Evolutionary conservation across 768 basidiomycete genomes (phyloP).

Genomic region (Suillus paluster): DNA sequence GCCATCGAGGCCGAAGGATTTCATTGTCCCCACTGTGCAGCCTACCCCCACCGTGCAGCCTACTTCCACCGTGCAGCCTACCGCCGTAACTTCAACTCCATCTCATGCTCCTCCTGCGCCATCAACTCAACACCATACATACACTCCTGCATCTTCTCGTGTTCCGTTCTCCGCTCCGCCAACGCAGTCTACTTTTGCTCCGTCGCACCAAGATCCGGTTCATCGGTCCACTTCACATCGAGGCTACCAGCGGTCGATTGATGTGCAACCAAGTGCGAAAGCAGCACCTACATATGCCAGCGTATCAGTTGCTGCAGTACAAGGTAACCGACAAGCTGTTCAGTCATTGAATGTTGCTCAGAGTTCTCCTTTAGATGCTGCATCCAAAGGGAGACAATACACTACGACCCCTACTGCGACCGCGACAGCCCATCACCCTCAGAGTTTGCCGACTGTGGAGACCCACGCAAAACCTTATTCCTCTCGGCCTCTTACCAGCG

Average conservation of each 20-base stretch:
- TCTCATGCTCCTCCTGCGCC: not conserved
- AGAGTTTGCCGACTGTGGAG: conserved; percentile 15
- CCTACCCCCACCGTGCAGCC: not conserved
- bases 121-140: conserved; percentile 12
- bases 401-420: not conserved
- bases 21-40: not conserved
- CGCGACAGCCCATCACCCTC: not conserved
- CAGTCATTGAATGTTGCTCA: not conserved
- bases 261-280: conserved; percentile 22
- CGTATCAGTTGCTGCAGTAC: not conserved
- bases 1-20: conserved; percentile 26
- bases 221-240: conserved; percentile 31
- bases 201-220: conserved; percentile 11
- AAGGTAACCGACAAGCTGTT: not conserved
- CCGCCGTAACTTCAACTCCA: not conserved
- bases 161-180: conserved; percentile 27
- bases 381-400: not conserved
- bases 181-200: conserved; percentile 19
- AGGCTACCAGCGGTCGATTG: conserved; percentile 26
- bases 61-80: not conserved
- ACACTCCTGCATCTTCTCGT: conserved; percentile 18
- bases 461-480: conserved; percentile 20
- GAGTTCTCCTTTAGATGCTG: not conserved
- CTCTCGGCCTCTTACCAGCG: conserved; percentile 17
- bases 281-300: conserved; percentile 11